Conservation (phyloP, 495 filamentous ascomycete genomes). For the Penicillium ucsense region DNA sequence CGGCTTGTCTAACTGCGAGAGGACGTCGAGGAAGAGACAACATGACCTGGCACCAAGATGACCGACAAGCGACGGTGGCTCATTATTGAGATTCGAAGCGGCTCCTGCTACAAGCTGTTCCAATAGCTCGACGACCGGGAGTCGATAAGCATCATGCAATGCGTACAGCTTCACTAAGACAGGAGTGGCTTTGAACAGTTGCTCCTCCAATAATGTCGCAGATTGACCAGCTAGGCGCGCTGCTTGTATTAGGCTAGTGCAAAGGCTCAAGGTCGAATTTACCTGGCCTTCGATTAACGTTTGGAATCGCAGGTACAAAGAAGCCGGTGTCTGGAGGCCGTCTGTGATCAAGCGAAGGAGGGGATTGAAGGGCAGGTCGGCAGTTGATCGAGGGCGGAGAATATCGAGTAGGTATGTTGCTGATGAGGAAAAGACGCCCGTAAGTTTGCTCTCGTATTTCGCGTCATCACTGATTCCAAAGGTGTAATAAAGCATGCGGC, state of each 20-base stretch:
- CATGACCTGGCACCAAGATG: constrained; percentile 74
- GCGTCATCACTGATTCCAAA: constrained; percentile 59
- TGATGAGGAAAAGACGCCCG: constrained; percentile 54
- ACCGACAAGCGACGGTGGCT: constrained; percentile 84
- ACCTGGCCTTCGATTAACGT: constrained; percentile 52
- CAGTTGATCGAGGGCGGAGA: constrained; percentile 59
- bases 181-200: constrained; percentile 68
- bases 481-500: constrained; percentile 57
- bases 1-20: constrained; percentile 71
- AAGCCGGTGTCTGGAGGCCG: constrained; percentile 54
- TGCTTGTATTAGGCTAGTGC: constrained; percentile 57
- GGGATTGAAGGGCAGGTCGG: constrained; percentile 65
- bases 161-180: constrained; percentile 71
- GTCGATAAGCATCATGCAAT: constrained; percentile 53
- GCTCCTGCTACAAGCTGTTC: constrained; percentile 64
- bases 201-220: constrained; percentile 57
- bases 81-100: constrained; percentile 45
- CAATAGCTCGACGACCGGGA: constrained; percentile 56
- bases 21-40: constrained; percentile 69
- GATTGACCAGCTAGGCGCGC: constrained; percentile 53
- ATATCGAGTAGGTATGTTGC: constrained; percentile 67
- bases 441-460: constrained; percentile 46
- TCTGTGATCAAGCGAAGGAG: constrained; percentile 61
- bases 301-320: constrained; percentile 49
- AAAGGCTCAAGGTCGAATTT: constrained; percentile 52